Evolutionary conservation across 768 basidiomycete species (phyloP).

Genomic region (Harrya chromipes): DNA sequence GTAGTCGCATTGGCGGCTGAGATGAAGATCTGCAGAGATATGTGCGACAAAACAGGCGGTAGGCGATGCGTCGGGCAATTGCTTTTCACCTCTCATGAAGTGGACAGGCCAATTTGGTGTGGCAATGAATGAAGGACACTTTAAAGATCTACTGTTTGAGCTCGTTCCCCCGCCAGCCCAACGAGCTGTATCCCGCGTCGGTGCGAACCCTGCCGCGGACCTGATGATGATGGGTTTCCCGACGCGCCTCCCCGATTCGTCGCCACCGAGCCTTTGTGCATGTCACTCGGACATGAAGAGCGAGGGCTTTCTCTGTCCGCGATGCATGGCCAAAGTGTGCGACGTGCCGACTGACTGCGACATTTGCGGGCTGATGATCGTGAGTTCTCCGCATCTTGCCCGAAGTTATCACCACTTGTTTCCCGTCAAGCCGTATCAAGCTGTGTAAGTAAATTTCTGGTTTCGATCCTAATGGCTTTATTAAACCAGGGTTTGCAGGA

Average conservation of each 20-base stretch:
- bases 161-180: conserved; percentile 93
- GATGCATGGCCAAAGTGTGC: conserved; percentile 91
- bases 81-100: conserved; percentile 11
- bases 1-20: conserved; percentile 95
- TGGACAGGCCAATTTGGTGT: conserved; percentile 82
- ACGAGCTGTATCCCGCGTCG: conserved; percentile 47
- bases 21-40: conserved; percentile 94
- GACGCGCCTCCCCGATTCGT: conserved; percentile 80
- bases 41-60: conserved; percentile 93
- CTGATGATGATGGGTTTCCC: conserved; percentile 99
- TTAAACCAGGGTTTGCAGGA: conserved; percentile 29
- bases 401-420: conserved; percentile 95
- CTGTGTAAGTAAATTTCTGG: conserved; percentile 60
- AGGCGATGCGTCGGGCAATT: conserved; percentile 1
- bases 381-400: conserved; percentile 95
- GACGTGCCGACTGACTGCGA: conserved; percentile 98
- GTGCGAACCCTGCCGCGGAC: conserved; percentile 70
- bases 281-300: conserved; percentile 93
- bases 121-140: conserved; percentile 97
- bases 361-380: conserved; percentile 96
- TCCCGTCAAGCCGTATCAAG: conserved; percentile 82
- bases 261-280: conserved; percentile 81
- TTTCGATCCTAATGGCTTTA: neutral
- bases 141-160: conserved; percentile 94
- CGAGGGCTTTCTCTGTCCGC: conserved; percentile 92